phyloP scores from a whole-genome alignment of 257 asterid species.

The Primulina huaijiensis region DNA sequence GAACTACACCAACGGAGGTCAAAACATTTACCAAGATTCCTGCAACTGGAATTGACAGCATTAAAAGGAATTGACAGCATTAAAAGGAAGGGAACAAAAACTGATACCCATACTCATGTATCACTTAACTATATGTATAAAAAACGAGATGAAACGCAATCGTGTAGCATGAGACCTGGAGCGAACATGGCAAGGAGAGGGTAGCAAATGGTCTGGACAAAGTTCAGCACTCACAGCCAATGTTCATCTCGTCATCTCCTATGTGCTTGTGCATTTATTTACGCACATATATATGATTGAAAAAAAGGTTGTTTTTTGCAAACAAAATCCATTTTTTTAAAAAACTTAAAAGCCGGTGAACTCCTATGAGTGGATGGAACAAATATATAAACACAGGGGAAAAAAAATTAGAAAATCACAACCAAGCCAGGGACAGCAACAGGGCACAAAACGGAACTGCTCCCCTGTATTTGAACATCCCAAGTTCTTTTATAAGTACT shows the following conservation, averaged over 20 bases:
- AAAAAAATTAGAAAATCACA: conserved; percentile 24
- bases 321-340: no score
- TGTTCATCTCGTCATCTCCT: not conserved
- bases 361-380: not conserved
- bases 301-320: not conserved
- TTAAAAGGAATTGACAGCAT: not conserved
- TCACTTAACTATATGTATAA: not conserved
- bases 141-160: not conserved
- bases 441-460: conserved; percentile 18
- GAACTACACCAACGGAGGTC: not conserved
- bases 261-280: not conserved
- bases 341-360: not conserved
- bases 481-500: conserved; percentile 20
- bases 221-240: not conserved
- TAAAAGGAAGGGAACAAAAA: not conserved
- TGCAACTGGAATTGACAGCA: not conserved
- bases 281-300: not conserved
- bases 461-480: conserved; percentile 14
- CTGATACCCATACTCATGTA: not conserved
- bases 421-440: conserved; percentile 26
- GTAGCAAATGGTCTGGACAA: not conserved
- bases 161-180: not conserved
- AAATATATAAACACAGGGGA: not conserved
- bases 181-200: not conserved
- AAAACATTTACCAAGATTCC: not conserved